Evolutionary conservation across 345 rosid species (phyloP).

Genomic region (Eucalyptus tenuipes): DNA sequence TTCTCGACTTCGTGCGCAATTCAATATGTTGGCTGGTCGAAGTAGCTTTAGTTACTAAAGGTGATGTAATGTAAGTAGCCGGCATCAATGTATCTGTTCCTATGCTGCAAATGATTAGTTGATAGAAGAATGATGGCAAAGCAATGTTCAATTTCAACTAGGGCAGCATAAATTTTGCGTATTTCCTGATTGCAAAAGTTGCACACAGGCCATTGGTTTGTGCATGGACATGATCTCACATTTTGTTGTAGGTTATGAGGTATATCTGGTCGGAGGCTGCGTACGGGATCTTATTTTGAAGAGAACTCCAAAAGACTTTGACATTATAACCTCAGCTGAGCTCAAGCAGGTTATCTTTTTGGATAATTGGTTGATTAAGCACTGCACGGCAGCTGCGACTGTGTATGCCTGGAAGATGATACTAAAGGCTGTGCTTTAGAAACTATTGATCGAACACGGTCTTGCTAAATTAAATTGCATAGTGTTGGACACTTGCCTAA

Average conservation of each 20-base stretch:
- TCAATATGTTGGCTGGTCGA: not conserved
- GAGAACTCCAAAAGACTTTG: conserved; percentile 80
- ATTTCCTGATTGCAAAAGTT: not conserved
- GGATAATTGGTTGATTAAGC: not conserved
- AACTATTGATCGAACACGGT: not conserved
- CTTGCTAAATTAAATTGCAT: not conserved
- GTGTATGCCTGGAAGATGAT: not conserved
- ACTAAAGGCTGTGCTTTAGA: not conserved
- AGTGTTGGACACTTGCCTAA: not conserved
- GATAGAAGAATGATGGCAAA: not conserved
- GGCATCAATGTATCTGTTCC: not conserved
- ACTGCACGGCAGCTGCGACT: not conserved
- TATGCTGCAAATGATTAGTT: not conserved
- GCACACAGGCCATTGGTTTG: not conserved
- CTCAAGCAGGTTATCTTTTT: conserved; percentile 51
- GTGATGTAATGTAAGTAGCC: not conserved
- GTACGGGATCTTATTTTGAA: conserved; percentile 88
- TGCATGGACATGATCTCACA: not conserved
- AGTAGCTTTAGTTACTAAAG: not conserved
- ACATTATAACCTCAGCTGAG: conserved; percentile 80
- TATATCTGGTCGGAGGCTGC: conserved; percentile 95
- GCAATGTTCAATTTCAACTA: not conserved
- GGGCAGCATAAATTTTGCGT: not conserved
- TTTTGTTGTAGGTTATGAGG: conserved; percentile 49
- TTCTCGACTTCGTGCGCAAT: not conserved